Evolutionary conservation across 2,329 filamentous ascomycete genomes (phyloP).

Genomic region (Xylariaceae sp.): DNA sequence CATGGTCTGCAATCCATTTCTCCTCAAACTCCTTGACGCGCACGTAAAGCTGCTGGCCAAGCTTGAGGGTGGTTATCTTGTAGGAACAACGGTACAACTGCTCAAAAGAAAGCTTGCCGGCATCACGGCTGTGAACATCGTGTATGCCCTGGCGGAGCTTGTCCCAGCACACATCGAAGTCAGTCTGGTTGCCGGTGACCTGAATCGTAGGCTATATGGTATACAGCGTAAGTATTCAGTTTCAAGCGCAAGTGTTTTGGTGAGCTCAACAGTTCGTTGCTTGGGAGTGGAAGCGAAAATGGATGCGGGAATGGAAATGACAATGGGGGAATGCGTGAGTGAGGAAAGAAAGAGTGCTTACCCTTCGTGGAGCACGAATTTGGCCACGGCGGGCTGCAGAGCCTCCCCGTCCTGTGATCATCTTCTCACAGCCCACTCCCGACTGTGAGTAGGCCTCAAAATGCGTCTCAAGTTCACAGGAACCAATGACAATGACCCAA

Average conservation of each 20-base stretch:
- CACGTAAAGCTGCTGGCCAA: constrained; percentile 75
- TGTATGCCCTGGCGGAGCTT: constrained; percentile 69
- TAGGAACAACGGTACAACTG: constrained; percentile 92
- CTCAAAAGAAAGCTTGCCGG: constrained; percentile 86
- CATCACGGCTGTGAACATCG: constrained; percentile 90
- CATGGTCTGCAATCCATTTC: constrained; percentile 69
- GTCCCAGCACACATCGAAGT: constrained; percentile 83
- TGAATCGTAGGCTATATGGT: constrained; percentile 13
- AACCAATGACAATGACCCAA: too few relatives aligned
- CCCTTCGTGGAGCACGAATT: constrained; percentile 32
- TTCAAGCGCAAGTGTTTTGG: background rate
- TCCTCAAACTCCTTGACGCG: constrained; percentile 76
- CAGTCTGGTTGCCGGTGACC: constrained; percentile 48
- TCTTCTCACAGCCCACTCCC: constrained; percentile 13
- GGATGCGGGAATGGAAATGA: background rate
- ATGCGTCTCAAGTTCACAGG: background rate
- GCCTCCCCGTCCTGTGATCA: constrained; percentile 34
- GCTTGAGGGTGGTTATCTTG: constrained; percentile 85
- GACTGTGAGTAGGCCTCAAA: background rate
- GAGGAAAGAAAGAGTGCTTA: constrained; percentile 19
- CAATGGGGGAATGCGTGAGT: background rate
- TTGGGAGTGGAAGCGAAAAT: background rate
- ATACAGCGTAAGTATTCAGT: constrained; percentile 12
- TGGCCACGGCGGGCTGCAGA: constrained; percentile 28
- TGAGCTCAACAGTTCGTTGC: too few relatives aligned